Conservation (phyloP, 2,329 filamentous ascomycete species). For the Xylariaceae sp. region DNA sequence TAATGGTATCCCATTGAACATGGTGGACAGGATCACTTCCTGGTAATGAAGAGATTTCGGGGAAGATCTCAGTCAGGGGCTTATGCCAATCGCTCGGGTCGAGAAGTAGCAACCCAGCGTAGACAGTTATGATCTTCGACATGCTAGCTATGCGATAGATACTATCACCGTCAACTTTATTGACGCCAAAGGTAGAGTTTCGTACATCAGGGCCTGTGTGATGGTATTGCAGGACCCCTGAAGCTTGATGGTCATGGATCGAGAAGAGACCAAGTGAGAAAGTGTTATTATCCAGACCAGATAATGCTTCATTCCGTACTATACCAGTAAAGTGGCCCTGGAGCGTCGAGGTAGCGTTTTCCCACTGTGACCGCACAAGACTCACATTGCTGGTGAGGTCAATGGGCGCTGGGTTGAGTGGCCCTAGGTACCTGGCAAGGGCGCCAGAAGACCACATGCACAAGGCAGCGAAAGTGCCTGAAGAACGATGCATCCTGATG, state of each 20-base stretch:
- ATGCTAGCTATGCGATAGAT: conserved; percentile 52
- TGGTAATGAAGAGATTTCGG: conserved; percentile 36
- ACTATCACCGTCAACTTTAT: conserved; percentile 48
- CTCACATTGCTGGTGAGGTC: conserved; percentile 45
- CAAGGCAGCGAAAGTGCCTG: not conserved
- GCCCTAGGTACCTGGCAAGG: conserved; percentile 36
- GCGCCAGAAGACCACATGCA: not conserved
- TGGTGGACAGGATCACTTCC: conserved; percentile 32
- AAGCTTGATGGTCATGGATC: conserved; percentile 42
- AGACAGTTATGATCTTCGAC: conserved; percentile 48
- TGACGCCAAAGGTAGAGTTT: conserved; percentile 41
- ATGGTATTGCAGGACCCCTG: conserved; percentile 44
- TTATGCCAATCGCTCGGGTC: conserved; percentile 44
- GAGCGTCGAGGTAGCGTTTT: conserved; percentile 41
- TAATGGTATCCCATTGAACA: conserved; percentile 44
- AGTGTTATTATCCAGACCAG: conserved; percentile 43
- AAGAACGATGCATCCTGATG: not conserved
- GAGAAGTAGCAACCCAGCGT: conserved; percentile 46
- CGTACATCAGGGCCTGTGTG: conserved; percentile 44
- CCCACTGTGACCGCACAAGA: conserved; percentile 43
- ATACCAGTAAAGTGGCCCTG: conserved; percentile 31
- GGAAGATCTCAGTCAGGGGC: conserved; percentile 41
- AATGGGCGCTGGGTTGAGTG: conserved; percentile 44
- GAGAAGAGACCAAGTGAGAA: conserved; percentile 51
- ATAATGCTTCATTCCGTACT: conserved; percentile 18